These are phyloP conservation scores for Exophiala xenobiotica DNA, from an alignment of 2,329 filamentous ascomycete genomes.

Conservation along the genomic window DNA sequence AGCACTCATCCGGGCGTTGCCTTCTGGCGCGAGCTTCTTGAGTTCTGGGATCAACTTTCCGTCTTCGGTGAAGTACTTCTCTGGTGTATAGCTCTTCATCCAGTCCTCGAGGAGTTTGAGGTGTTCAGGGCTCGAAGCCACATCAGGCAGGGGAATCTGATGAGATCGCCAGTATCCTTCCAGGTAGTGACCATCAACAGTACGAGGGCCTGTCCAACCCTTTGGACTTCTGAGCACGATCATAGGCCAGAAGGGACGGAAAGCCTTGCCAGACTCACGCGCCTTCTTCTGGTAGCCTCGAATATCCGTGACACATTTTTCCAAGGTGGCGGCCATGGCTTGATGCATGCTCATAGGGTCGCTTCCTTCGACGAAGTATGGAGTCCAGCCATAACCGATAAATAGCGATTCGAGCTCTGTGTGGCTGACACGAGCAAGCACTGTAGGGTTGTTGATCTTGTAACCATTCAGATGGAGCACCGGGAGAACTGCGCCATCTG, in stretches of 20 bases:
- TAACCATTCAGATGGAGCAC: conserved; percentile 79
- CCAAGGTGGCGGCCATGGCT: conserved; percentile 74
- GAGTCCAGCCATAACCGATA: conserved; percentile 72
- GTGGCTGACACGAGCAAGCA: conserved; percentile 71
- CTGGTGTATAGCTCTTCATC: conserved; percentile 75
- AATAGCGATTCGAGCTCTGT: conserved; percentile 70
- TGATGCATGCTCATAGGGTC: conserved; percentile 75
- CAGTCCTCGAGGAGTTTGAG: conserved; percentile 69
- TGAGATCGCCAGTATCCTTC: conserved; percentile 78
- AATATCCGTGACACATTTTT: conserved; percentile 71
- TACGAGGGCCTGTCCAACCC: conserved; percentile 74
- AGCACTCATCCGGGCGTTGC: conserved; percentile 70
- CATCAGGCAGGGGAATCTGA: conserved; percentile 73
- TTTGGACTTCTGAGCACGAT: conserved; percentile 74
- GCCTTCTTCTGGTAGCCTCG: conserved; percentile 67
- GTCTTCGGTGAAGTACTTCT: conserved; percentile 65
- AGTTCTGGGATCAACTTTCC: conserved; percentile 65
- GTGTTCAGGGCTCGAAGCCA: conserved; percentile 63
- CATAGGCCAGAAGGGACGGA: conserved; percentile 75
- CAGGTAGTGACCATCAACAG: conserved; percentile 68
- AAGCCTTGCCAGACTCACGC: conserved; percentile 66
- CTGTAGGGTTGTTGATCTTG: conserved; percentile 79
- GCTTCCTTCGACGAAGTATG: conserved; percentile 76
- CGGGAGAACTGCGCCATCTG: conserved; percentile 73
- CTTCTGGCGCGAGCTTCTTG: conserved; percentile 63